Evolutionary conservation across 495 filamentous ascomycete species (phyloP), one percentile per base, ranked within the genome.

Genomic region (Penicillium atrosanguineum): DNA sequence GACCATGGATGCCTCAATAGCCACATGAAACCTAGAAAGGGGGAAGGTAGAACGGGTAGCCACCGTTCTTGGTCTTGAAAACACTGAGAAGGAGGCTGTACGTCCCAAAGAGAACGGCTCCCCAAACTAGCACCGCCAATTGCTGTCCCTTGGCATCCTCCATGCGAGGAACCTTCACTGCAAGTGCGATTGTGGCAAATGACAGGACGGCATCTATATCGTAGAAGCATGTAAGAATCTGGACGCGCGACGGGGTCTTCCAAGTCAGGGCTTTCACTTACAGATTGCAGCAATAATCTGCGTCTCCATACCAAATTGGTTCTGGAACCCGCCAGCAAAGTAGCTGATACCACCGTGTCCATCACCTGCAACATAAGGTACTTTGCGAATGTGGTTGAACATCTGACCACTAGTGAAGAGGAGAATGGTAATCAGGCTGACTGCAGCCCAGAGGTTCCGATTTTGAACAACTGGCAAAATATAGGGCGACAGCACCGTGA

Each of bases 371-470:
- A 97, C 90, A 64, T 99, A 99, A n/a, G 94, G 93, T 0, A 94
- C 91, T 64, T 91, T 91, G 50, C 94, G 82, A 65, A 99, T 99
- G 60, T 97, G 94, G 71, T 97, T 97, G 80, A 92, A 99, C 94
- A 99, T 98, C 67, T 97, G 91, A 14, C 95, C 94, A 57, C 86
- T 91, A 31, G 89, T 97, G 75, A 99, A 99, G 29, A 99, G 76
- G 39, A 99, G 83, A 52, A 99, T 90, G 7, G 84, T 81, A 59
- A 99, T 89, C 46, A 99, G 74, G 65, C 88, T 93, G 57, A 96
- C 66, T 25, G 88, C 92, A 29, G 94, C 91, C 95, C 94, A 99
- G 25, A 97, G 71, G 52, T 94, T 97, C 48, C 92, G 83, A 69
- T 89, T 97, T 65, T 90, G 89, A 34, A 97, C 73, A 49, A 96